These are phyloP conservation scores for Datura wrightii DNA, from an alignment of 257 asterid species.

Conservation along the genomic window DNA sequence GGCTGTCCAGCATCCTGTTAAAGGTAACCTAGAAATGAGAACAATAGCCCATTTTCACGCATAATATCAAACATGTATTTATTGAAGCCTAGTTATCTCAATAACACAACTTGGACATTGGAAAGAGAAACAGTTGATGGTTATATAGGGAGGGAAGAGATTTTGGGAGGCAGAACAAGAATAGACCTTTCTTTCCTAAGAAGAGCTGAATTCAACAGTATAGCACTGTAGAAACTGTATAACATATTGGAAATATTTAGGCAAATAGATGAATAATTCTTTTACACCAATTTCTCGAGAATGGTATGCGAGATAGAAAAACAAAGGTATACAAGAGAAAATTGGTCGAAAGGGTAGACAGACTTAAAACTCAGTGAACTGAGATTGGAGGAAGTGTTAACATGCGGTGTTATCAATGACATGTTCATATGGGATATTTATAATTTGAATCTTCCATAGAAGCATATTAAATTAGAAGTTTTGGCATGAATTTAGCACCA, in stretches of 20 bases:
- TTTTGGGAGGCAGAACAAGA: background rate
- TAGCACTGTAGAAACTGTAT: background rate
- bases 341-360: background rate
- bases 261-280: background rate
- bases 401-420: no score
- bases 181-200: conserved; percentile 16
- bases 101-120: background rate
- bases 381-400: background rate
- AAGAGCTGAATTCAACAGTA: conserved; percentile 10
- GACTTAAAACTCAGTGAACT: conserved; percentile 13
- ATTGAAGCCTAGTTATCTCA: conserved; percentile 18
- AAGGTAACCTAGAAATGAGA: conserved; percentile 2
- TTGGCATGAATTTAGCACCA: conserved; percentile 3
- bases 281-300: background rate
- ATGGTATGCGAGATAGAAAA: background rate
- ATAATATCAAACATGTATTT: background rate
- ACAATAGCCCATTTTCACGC: background rate
- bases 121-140: background rate
- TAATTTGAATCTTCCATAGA: conserved; percentile 10
- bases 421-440: no score
- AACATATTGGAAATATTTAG: background rate
- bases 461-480: background rate
- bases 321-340: background rate
- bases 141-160: background rate
- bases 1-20: background rate